Evolutionary conservation across 257 asterid species (phyloP).

Genomic region (Gentiana straminea): DNA sequence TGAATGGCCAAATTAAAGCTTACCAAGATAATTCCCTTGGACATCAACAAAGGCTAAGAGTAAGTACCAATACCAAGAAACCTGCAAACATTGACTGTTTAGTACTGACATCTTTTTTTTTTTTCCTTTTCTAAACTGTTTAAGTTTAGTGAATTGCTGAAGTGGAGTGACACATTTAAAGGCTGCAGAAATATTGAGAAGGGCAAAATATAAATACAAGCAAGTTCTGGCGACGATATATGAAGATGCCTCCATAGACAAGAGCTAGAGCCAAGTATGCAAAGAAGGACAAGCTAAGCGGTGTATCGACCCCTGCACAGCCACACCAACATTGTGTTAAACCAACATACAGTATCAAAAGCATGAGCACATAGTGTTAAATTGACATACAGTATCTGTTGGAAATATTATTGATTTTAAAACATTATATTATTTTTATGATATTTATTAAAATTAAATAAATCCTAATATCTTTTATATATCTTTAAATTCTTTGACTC

Average conservation of each 20-base stretch:
- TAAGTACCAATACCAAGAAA: conserved; percentile 69
- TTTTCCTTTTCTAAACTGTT: too few species aligned
- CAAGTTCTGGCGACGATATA: conserved; percentile 48
- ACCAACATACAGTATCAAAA: too few species aligned
- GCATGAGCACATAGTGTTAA: too few species aligned
- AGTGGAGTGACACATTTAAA: too few species aligned
- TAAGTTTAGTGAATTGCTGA: too few species aligned
- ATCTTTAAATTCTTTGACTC: too few species aligned
- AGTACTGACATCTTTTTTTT: background rate
- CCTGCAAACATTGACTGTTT: conserved; percentile 28
- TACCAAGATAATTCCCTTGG: conserved; percentile 68
- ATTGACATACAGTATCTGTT: too few species aligned
- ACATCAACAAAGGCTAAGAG: conserved; percentile 53
- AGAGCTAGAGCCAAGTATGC: conserved; percentile 42
- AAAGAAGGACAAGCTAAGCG: conserved; percentile 53
- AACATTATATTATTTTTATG: too few species aligned
- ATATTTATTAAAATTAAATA: too few species aligned
- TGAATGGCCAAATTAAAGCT: background rate
- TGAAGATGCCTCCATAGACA: conserved; percentile 56
- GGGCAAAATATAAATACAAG: conserved; percentile 22
- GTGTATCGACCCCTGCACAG: conserved; percentile 50
- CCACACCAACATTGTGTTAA: background rate
- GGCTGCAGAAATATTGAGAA: background rate
- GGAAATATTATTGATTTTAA: too few species aligned
- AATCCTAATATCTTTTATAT: too few species aligned